These are phyloP conservation scores for Avena eriantha DNA, from an alignment of 176 grass and related monocot genomes.

Conservation along the genomic window DNA sequence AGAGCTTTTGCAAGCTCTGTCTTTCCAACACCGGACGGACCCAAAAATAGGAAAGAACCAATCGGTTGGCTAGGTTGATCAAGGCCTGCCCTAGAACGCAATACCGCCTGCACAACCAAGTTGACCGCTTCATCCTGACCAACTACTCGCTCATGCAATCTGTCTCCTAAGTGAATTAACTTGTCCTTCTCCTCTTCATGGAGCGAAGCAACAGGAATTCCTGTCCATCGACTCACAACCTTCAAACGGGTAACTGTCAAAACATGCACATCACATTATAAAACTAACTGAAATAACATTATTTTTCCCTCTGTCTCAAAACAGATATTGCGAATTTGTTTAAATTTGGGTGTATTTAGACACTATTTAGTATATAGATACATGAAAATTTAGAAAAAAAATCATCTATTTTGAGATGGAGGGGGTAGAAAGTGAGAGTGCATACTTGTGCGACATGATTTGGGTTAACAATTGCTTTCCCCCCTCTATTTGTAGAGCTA, in stretches of 20 bases:
- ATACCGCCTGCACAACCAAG: neutral
- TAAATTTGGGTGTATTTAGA: no score
- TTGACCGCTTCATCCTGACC: neutral
- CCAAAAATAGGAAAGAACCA: conserved; percentile 1
- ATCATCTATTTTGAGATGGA: no score
- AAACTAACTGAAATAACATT: neutral
- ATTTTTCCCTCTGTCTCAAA: no score
- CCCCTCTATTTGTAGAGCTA: neutral
- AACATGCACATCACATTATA: neutral
- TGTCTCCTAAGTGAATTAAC: neutral
- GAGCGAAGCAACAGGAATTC: neutral
- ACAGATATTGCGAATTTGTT: no score
- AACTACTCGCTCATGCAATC: neutral
- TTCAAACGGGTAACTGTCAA: neutral
- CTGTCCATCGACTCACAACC: conserved; percentile 9
- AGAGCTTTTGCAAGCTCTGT: conserved; percentile 5
- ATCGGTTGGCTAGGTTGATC: neutral
- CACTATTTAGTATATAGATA: no score
- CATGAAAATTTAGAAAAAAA: no score
- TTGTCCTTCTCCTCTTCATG: neutral
- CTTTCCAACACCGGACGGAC: neutral
- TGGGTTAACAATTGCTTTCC: neutral
- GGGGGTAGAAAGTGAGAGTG: neutral
- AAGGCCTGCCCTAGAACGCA: conserved; percentile 5
- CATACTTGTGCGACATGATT: neutral